phyloP scores from a whole-genome alignment of 805 yeast genomes.

The Metschnikowia kunwiensis region DNA sequence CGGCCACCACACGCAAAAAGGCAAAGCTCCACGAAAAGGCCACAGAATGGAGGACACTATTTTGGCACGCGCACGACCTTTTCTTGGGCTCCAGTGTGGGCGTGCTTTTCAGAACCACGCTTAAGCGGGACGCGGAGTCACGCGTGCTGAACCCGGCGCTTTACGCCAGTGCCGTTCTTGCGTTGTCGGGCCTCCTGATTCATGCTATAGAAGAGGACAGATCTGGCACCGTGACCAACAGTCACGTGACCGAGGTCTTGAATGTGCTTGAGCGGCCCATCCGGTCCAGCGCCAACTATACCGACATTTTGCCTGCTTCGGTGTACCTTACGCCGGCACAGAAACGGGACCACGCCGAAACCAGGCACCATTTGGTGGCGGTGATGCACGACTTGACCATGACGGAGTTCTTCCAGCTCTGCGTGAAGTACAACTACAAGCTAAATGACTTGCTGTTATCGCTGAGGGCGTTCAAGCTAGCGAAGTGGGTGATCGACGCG shows the following conservation, averaged over 20 bases:
- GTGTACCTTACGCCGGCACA: slow-evolving; percentile 41
- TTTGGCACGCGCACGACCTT: slow-evolving; percentile 17
- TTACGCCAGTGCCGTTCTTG: slow-evolving; percentile 61
- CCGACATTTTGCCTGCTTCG: slow-evolving; percentile 42
- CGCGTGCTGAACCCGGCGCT: slow-evolving; percentile 57
- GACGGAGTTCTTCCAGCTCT: slow-evolving; percentile 61
- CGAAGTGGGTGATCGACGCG: slow-evolving; percentile 69
- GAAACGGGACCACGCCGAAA: slow-evolving; percentile 11
- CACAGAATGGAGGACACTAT: neutral
- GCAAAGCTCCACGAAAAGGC: slow-evolving; percentile 1
- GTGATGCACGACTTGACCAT: slow-evolving; percentile 62
- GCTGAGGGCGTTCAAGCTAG: slow-evolving; percentile 62
- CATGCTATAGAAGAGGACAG: slow-evolving; percentile 66
- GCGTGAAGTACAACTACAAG: slow-evolving; percentile 58
- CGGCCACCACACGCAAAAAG: slow-evolving; percentile 3
- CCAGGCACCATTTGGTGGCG: slow-evolving; percentile 43
- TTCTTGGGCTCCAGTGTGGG: slow-evolving; percentile 37
- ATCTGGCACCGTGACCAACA: slow-evolving; percentile 48
- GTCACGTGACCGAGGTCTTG: slow-evolving; percentile 55
- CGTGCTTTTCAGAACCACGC: slow-evolving; percentile 34
- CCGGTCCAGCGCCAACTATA: slow-evolving; percentile 36
- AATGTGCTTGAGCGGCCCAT: slow-evolving; percentile 60
- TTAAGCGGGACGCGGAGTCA: slow-evolving; percentile 55
- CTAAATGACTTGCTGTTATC: slow-evolving; percentile 63
- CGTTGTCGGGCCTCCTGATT: slow-evolving; percentile 54